phyloP scores from a whole-genome alignment of 306 rosid genomes.

The Ziziphus jujuba region DNA sequence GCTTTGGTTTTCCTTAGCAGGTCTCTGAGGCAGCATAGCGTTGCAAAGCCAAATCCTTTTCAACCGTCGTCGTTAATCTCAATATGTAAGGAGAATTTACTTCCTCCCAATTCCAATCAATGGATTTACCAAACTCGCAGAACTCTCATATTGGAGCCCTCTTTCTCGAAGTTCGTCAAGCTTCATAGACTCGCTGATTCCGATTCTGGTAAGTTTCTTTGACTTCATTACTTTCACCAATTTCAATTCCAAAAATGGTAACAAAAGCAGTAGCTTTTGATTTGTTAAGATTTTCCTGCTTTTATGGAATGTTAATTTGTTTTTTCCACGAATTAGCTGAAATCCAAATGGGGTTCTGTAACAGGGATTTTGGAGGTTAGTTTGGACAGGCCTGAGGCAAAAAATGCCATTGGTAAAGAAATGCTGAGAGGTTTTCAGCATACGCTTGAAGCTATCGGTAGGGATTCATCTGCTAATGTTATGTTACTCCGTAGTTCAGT shows the following conservation, averaged over 20 bases:
- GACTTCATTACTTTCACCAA: not conserved
- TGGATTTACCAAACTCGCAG: slow-evolving; percentile 44
- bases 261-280: not conserved
- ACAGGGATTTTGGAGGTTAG: slow-evolving; percentile 72
- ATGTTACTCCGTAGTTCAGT: slow-evolving; percentile 69
- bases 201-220: slow-evolving; percentile 59
- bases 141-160: slow-evolving; percentile 57
- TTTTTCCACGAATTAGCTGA: not conserved
- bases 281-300: not conserved
- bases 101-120: slow-evolving; percentile 23
- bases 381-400: slow-evolving; percentile 66
- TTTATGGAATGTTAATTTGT: not conserved
- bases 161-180: slow-evolving; percentile 51
- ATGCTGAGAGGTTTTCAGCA: slow-evolving; percentile 57
- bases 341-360: slow-evolving; percentile 7
- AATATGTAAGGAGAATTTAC: slow-evolving; percentile 10
- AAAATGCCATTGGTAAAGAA: slow-evolving; percentile 81
- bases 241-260: not conserved
- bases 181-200: slow-evolving; percentile 55
- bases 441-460: slow-evolving; percentile 53
- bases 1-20: slow-evolving; percentile 38
- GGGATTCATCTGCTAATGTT: slow-evolving; percentile 57
- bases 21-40: slow-evolving; percentile 22
- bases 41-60: slow-evolving; percentile 29
- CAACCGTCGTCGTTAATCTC: slow-evolving; percentile 12